These are phyloP conservation scores for Exophiala mesophila DNA, from an alignment of 2,329 filamentous ascomycete genomes.

Conservation along the genomic window DNA sequence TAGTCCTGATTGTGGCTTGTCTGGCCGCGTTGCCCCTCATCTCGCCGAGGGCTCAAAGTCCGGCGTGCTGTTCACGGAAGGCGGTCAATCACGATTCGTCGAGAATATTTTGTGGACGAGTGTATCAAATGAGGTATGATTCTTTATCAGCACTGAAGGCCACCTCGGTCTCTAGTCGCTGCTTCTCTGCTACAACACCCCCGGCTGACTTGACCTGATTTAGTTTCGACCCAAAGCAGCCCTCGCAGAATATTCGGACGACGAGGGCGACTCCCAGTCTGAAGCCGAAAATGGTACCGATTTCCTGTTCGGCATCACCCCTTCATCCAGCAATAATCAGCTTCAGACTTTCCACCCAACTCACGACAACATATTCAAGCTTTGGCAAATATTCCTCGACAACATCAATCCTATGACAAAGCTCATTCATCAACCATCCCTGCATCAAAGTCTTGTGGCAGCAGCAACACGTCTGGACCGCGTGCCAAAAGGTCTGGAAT, in stretches of 20 bases:
- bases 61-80: slow-evolving; percentile 19
- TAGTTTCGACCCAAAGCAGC: slow-evolving; percentile 20
- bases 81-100: slow-evolving; percentile 23
- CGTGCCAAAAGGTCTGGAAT: slow-evolving; percentile 41
- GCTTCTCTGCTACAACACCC: too few relatives aligned
- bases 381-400: slow-evolving; percentile 72
- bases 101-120: slow-evolving; percentile 27
- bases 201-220: neutral
- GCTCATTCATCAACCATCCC: slow-evolving; percentile 64
- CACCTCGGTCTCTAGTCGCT: too few relatives aligned
- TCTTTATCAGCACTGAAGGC: neutral
- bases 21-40: neutral
- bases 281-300: slow-evolving; percentile 19
- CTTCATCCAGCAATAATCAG: slow-evolving; percentile 10
- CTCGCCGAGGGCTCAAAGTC: slow-evolving; percentile 4
- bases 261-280: slow-evolving; percentile 23
- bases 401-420: slow-evolving; percentile 72
- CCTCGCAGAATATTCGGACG: slow-evolving; percentile 24
- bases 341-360: slow-evolving; percentile 27
- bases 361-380: slow-evolving; percentile 49
- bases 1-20: slow-evolving; percentile 3
- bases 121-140: slow-evolving; percentile 20
- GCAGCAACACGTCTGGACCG: slow-evolving; percentile 42
- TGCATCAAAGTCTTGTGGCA: slow-evolving; percentile 62
- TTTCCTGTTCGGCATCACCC: slow-evolving; percentile 25